Evolutionary conservation across 2,329 filamentous ascomycete genomes (phyloP).

Genomic region (Alternaria sp.): DNA sequence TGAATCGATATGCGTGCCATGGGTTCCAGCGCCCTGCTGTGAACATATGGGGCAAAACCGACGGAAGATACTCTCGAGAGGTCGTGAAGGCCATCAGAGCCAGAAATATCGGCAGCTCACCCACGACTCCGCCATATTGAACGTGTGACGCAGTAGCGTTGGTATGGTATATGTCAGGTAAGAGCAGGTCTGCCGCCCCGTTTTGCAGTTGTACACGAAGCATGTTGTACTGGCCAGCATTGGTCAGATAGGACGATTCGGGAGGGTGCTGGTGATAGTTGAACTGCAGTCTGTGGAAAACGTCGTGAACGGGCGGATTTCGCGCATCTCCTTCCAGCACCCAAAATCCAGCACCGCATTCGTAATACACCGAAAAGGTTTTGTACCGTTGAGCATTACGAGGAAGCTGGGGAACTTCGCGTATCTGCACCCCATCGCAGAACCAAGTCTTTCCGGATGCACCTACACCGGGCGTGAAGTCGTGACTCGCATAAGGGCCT

Average conservation of each 20-base stretch:
- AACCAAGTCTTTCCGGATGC: constrained; percentile 21
- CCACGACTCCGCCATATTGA: constrained; percentile 23
- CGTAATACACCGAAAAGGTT: constrained; percentile 30
- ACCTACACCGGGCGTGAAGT: constrained; percentile 3
- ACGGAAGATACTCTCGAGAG: constrained; percentile 4
- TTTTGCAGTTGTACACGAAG: constrained; percentile 15
- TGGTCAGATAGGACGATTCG: constrained; percentile 33
- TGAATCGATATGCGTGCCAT: constrained; percentile 19
- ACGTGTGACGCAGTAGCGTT: neutral
- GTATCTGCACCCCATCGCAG: constrained; percentile 22
- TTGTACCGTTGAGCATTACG: neutral
- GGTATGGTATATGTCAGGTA: constrained; percentile 33
- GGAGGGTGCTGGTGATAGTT: constrained; percentile 15
- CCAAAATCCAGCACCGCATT: constrained; percentile 28
- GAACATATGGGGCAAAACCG: constrained; percentile 26
- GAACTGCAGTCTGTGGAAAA: constrained; percentile 33
- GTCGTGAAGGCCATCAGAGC: constrained; percentile 39
- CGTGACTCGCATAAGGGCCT: neutral
- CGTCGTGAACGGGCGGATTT: neutral
- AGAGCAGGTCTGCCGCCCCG: constrained; percentile 30
- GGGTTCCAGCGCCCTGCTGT: neutral
- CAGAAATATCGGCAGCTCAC: constrained; percentile 44
- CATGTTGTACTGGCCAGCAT: constrained; percentile 14
- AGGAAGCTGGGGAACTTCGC: neutral
- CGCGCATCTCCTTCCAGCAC: constrained; percentile 25